These are phyloP conservation scores for Didymella pinodella DNA, from an alignment of 2,329 filamentous ascomycete species.

Conservation along the genomic window DNA sequence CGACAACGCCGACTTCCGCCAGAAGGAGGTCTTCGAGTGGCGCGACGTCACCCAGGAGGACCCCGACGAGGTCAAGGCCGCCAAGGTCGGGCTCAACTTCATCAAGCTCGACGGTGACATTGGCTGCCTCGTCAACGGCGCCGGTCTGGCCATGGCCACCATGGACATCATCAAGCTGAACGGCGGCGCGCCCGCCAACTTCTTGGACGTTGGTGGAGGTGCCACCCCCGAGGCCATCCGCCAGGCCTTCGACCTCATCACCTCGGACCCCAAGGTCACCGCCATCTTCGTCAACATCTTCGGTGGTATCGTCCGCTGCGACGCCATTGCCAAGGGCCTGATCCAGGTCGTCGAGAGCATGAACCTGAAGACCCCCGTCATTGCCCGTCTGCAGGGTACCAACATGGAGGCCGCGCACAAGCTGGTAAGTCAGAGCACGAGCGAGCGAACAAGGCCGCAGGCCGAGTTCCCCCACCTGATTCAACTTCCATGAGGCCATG, in stretches of 20 bases:
- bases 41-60: constrained; percentile 96
- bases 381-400: constrained; percentile 96
- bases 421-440: constrained; percentile 59
- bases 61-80: constrained; percentile 95
- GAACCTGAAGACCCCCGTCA: constrained; percentile 95
- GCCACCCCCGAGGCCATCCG: constrained; percentile 96
- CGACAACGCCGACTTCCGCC: constrained; percentile 98
- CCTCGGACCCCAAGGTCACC: constrained; percentile 95
- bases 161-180: constrained; percentile 99
- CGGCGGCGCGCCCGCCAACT: constrained; percentile 94
- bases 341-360: constrained; percentile 94
- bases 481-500: not conserved
- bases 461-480: not conserved
- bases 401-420: constrained; percentile 96
- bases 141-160: constrained; percentile 98
- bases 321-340: constrained; percentile 94
- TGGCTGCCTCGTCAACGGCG: constrained; percentile 98
- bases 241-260: constrained; percentile 98
- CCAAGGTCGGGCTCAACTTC: constrained; percentile 94
- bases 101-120: constrained; percentile 99
- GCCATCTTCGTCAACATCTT: constrained; percentile 99
- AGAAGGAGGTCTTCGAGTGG: constrained; percentile 94
- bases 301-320: constrained; percentile 96
- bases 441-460: not conserved
- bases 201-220: constrained; percentile 97